A percentile compares a stretch with the other conserved stretches of the same genome.
These are phyloP conservation scores for Pholiota molesta DNA, from an alignment of 768 basidiomycete species.

Conservation along the genomic window DNA sequence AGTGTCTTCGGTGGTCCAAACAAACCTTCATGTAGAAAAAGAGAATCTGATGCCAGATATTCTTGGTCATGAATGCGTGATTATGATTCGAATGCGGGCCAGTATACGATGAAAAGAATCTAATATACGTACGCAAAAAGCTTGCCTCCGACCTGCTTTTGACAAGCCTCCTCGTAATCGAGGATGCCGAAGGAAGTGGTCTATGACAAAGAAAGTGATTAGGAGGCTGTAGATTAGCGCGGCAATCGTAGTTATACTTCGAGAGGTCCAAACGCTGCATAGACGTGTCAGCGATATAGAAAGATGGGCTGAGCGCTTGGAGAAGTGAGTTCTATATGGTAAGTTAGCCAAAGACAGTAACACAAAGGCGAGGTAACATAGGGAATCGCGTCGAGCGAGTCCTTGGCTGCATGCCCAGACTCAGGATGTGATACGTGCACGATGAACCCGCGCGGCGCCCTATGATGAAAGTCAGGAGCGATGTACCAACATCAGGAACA, in stretches of 20 bases:
- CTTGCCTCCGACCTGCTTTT: conserved; percentile 98
- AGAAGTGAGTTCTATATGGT: conserved; percentile 74
- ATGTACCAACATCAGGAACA: background rate
- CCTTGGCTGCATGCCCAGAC: conserved; percentile 35
- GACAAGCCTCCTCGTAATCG: conserved; percentile 98
- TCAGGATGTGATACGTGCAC: conserved; percentile 74
- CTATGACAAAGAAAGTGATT: conserved; percentile 35
- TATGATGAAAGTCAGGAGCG: conserved; percentile 30
- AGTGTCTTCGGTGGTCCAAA: too few relatives aligned
- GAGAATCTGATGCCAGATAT: too few relatives aligned
- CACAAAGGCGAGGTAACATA: conserved; percentile 38
- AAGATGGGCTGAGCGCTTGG: conserved; percentile 69
- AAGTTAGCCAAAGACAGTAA: conserved; percentile 10
- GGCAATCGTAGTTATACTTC: conserved; percentile 89
- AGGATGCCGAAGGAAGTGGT: conserved; percentile 98
- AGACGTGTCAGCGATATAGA: conserved; percentile 1
- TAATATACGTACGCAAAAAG: conserved; percentile 93
- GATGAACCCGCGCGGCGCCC: conserved; percentile 69
- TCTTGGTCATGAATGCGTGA: background rate
- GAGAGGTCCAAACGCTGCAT: conserved; percentile 71
- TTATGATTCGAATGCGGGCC: background rate
- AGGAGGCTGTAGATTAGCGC: conserved; percentile 33
- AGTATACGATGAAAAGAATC: conserved; percentile 10
- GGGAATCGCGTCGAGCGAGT: conserved; percentile 80
- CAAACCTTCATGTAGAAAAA: too few relatives aligned